phyloP scores from a whole-genome alignment of 371 early-diverging fungal genomes.

The Blyttiomyces sp. region DNA sequence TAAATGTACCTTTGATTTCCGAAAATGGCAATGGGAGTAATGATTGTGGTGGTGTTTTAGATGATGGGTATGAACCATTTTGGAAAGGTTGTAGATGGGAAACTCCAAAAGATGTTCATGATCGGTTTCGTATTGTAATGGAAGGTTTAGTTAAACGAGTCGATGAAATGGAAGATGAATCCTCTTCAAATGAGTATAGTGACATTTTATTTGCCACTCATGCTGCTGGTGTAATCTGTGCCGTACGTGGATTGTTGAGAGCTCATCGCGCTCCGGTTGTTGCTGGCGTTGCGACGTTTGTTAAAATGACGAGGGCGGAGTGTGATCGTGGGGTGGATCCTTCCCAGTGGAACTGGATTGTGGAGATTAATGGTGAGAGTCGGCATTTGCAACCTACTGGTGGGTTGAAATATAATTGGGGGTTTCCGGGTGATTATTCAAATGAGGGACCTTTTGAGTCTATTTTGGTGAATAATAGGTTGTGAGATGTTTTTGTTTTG shows the following conservation, averaged over 20 bases:
- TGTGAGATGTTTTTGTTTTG: no score
- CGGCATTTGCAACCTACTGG: background rate
- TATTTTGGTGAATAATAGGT: no score
- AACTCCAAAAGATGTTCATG: constrained; percentile 16
- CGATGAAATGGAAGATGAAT: background rate
- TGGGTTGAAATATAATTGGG: constrained; percentile 17
- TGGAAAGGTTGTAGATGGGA: constrained; percentile 8
- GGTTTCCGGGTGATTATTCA: no score
- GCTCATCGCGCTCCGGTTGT: background rate
- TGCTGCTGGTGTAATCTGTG: constrained; percentile 15
- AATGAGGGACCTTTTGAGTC: no score
- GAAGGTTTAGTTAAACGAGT: no score
- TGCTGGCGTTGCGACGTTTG: constrained; percentile 19
- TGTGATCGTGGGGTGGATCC: no score
- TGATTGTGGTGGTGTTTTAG: constrained; percentile 13
- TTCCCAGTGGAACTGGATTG: background rate
- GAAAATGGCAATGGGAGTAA: no score
- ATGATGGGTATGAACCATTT: constrained; percentile 1
- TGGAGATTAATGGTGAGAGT: constrained; percentile 13
- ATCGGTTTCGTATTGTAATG: constrained; percentile 5
- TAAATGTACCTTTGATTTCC: background rate
- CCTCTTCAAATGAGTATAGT: background rate
- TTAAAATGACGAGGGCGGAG: background rate
- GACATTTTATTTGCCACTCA: constrained; percentile 25
- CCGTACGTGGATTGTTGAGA: constrained; percentile 9